Conservation (phyloP, 176 grass and related monocot species). For the Musa acuminata region DNA sequence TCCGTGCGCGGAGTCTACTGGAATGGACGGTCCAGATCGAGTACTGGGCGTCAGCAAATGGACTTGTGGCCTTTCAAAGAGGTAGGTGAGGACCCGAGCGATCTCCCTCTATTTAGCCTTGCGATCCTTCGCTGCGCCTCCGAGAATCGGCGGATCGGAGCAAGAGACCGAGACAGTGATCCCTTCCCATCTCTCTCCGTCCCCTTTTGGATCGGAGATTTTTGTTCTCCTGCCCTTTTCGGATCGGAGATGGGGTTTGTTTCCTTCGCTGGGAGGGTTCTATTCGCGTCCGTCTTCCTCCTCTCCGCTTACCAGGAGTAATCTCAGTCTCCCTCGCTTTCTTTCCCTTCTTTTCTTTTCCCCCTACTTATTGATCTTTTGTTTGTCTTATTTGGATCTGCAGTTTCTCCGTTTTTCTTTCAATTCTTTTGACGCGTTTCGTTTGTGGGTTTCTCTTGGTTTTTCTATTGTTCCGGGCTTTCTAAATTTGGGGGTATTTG, state of each 20-base stretch:
- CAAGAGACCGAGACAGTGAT: not conserved
- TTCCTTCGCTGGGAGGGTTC: not conserved
- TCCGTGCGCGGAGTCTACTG: not conserved
- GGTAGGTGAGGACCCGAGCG: not conserved
- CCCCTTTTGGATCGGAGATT: not conserved
- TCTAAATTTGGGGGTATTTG: not conserved
- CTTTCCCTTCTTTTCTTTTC: not conserved
- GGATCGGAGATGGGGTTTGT: not conserved
- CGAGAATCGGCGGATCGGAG: not conserved
- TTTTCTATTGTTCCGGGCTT: not conserved
- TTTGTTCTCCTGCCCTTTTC: not conserved
- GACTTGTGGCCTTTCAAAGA: not conserved
- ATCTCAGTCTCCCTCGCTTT: not conserved
- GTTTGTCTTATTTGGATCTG: not conserved
- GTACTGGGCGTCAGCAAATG: not conserved
- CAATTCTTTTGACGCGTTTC: not conserved
- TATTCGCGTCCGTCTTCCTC: not conserved
- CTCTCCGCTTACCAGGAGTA: slow-evolving; percentile 1
- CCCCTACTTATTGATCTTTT: not conserved
- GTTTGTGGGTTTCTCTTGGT: not conserved
- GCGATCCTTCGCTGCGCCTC: not conserved
- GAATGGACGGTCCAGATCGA: not conserved
- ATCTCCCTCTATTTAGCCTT: not conserved
- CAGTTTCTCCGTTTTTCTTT: not conserved
- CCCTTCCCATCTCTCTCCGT: not conserved